Conservation (phyloP, 306 rosid genomes). For the Lathyrus sativus region DNA sequence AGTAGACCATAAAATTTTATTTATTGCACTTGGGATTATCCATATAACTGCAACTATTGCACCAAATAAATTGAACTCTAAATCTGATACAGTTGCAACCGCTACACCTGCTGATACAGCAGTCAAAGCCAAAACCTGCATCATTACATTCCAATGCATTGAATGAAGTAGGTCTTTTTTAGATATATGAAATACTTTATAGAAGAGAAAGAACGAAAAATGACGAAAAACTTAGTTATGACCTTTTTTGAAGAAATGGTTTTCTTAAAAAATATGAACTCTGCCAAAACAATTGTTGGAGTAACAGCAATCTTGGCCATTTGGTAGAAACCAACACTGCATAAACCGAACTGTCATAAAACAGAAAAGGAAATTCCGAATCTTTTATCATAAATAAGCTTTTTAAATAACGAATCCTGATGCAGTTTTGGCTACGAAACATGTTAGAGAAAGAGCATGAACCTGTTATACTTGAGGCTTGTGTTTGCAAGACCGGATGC, state of each 20-base stretch:
- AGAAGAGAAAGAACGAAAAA: background rate
- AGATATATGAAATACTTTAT: too few relatives aligned
- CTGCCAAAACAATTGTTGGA: conserved; percentile 86
- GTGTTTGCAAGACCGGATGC: conserved; percentile 99
- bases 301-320: conserved; percentile 99
- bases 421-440: background rate
- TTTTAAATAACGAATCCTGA: background rate
- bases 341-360: conserved; percentile 41
- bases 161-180: too few relatives aligned
- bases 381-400: background rate
- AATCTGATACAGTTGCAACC: too few relatives aligned
- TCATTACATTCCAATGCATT: conserved; percentile 38
- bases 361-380: background rate
- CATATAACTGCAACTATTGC: too few relatives aligned
- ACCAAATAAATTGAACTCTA: too few relatives aligned
- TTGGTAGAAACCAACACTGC: conserved; percentile 96
- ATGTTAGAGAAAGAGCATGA: conserved; percentile 3
- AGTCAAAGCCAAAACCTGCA: too few relatives aligned
- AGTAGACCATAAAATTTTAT: conserved; percentile 85
- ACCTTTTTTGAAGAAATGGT: conserved; percentile 71
- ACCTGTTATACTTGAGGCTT: conserved; percentile 92
- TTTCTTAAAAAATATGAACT: conserved; percentile 72
- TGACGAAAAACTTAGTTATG: conserved; percentile 1
- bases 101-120: too few relatives aligned
- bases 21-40: too few relatives aligned